Evolutionary conservation across 2,329 filamentous ascomycete genomes (phyloP), one percentile per base, ranked within the genome.

Genomic region (Pseudogymnoascus destructans): DNA sequence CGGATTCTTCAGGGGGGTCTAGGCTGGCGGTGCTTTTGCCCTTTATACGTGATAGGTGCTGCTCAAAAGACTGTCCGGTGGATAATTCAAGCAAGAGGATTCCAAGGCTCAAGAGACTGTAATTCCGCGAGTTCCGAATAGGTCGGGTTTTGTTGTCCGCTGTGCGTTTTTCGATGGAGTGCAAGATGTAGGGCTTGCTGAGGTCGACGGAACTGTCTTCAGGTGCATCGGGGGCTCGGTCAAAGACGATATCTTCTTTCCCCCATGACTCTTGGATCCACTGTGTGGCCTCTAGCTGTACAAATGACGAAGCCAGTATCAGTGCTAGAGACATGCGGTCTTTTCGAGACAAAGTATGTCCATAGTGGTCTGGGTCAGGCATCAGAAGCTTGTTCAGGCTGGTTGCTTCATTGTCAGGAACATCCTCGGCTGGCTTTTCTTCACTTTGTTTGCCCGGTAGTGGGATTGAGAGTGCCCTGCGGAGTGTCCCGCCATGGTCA

Each of bases 211-310:
- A 13, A 9, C 25, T 17, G 23, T 52, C 15, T 52, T 30, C 10
- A n/a, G 25, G 46, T 30, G 25, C 46, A 32, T 30, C 25, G 30
- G 46, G n/a, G 15, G 25, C 25, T 5, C 25, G 25, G 11, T 52
- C 25, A 27, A 52, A 52, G n/a, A 52, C 46, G 9, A 52, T 52
- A 15, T 52, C 46, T 52, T 52, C 46, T 11, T 52, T 52, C 5
- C 46, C 46, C 46, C 46, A 52, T 7, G 46, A 52, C 25, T 52
- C 46, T 32, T 52, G 46, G 25, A 52, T 52, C 46, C 46, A 52
- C 46, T 52, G 46, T 17, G 46, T 52, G 46, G 46, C 46, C 15
- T 52, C 46, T 30, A 52, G 9, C 25, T 52, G 46, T 32, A 52
- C 46, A 52, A 52, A 52, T 17, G 46, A 52, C 3, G 46, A 52